A percentile compares a stretch with the other conserved stretches of the same genome.
phyloP scores from a whole-genome alignment of 1,139 yeast species.

The Candida gigantensis region DNA sequence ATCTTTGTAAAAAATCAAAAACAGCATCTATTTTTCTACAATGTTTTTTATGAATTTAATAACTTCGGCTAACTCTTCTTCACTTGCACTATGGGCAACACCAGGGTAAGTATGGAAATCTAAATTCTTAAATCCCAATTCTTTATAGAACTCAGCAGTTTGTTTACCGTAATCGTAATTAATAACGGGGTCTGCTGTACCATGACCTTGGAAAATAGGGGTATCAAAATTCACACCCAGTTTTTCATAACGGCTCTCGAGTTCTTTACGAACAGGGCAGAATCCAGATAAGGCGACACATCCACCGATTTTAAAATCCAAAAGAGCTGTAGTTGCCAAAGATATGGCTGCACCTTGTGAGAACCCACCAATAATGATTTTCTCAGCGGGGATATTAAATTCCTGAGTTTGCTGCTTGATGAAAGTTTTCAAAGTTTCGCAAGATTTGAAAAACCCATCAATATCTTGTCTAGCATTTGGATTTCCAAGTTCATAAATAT shows the following conservation, averaged over 20 bases:
- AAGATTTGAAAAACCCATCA: constrained; percentile 61
- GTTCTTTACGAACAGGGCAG: constrained; percentile 51
- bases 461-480: constrained; percentile 54
- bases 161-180: constrained; percentile 46
- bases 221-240: constrained; percentile 52
- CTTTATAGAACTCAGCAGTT: constrained; percentile 48
- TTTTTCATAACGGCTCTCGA: constrained; percentile 27
- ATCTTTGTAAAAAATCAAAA: background rate
- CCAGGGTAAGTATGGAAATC: constrained; percentile 62
- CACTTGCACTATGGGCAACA: constrained; percentile 66
- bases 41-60: constrained; percentile 46
- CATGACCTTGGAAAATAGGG: constrained; percentile 90
- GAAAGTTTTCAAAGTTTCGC: constrained; percentile 51
- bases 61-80: constrained; percentile 65
- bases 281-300: constrained; percentile 79
- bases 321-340: constrained; percentile 49
- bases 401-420: constrained; percentile 62
- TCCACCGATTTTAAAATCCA: constrained; percentile 74
- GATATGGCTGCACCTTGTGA: constrained; percentile 91
- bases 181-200: constrained; percentile 72
- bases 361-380: constrained; percentile 87
- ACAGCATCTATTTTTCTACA: constrained; percentile 8
- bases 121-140: constrained; percentile 53
- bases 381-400: constrained; percentile 63
- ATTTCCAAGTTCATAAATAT: constrained; percentile 60